These are phyloP conservation scores for Malus asiatica DNA, from an alignment of 306 rosid species.

Conservation along the genomic window DNA sequence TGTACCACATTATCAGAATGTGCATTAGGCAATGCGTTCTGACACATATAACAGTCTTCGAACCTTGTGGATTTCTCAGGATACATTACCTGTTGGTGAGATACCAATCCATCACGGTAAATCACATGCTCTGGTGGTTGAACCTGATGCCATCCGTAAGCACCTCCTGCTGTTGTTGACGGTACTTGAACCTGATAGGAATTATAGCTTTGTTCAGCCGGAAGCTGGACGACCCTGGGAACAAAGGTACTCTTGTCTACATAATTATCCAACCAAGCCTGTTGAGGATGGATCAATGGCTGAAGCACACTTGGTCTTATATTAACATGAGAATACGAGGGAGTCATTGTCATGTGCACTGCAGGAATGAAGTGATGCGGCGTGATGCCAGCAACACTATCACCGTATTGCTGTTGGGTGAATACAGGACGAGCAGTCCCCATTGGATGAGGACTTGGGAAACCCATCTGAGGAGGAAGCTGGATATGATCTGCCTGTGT, in stretches of 20 bases:
- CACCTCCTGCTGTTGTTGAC: conserved; percentile 40
- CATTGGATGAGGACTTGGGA: conserved; percentile 44
- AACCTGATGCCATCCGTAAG: conserved; percentile 62
- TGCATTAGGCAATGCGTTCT: conserved; percentile 67
- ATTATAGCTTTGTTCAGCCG: conserved; percentile 56
- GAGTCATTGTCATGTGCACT: conserved; percentile 43
- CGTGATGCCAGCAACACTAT: conserved; percentile 31
- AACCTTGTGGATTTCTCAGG: conserved; percentile 37
- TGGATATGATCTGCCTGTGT: conserved; percentile 47
- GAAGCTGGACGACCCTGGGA: conserved; percentile 54
- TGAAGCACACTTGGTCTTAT: conserved; percentile 44
- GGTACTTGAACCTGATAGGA: conserved; percentile 51
- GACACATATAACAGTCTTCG: conserved; percentile 70
- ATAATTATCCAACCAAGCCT: conserved; percentile 45
- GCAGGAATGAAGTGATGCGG: conserved; percentile 47
- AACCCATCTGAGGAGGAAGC: conserved; percentile 49
- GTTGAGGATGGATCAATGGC: conserved; percentile 46
- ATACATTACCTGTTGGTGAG: conserved; percentile 47
- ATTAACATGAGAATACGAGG: conserved; percentile 42
- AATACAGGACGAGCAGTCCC: conserved; percentile 37
- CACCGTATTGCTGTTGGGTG: conserved; percentile 47
- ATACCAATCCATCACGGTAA: conserved; percentile 40
- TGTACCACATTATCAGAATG: conserved; percentile 67
- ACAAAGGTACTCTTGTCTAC: conserved; percentile 46
- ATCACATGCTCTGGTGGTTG: conserved; percentile 43